These are phyloP conservation scores for Amanita fuliginea DNA, from an alignment of 768 basidiomycete genomes.

Conservation along the genomic window DNA sequence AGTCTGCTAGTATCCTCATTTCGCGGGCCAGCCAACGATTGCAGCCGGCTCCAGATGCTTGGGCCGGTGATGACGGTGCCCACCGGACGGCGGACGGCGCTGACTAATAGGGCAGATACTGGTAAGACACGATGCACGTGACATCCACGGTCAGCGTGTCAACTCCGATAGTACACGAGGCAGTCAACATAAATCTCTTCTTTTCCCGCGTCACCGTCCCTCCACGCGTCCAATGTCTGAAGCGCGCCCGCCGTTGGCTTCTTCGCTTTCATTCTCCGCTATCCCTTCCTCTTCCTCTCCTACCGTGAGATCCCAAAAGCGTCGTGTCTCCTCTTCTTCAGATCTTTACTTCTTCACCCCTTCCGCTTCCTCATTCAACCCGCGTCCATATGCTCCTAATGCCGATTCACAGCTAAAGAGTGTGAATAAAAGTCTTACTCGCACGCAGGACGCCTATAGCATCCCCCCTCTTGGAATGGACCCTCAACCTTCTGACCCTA, in stretches of 20 bases:
- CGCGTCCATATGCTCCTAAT: conserved; percentile 47
- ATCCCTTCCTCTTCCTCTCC: conserved; percentile 17
- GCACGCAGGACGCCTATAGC: conserved; percentile 29
- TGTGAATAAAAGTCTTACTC: conserved; percentile 18
- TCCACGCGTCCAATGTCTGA: conserved; percentile 5
- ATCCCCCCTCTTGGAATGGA: conserved; percentile 50
- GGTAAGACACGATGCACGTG: conserved; percentile 21
- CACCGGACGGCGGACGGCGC: conserved; percentile 12
- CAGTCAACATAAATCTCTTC: conserved; percentile 19
- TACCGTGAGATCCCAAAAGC: conserved; percentile 29
- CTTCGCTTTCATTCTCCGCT: conserved; percentile 15
- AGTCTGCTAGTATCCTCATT: conserved; percentile 48
- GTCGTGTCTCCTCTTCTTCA: conserved; percentile 33
- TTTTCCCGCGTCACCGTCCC: conserved; percentile 12
- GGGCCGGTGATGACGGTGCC: conserved; percentile 57
- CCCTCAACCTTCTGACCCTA: conserved; percentile 55
- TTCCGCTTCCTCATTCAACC: conserved; percentile 53
- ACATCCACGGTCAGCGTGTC: conserved; percentile 26
- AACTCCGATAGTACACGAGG: conserved; percentile 23
- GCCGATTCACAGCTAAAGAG: conserved; percentile 14
- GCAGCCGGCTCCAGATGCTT: conserved; percentile 40
- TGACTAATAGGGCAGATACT: conserved; percentile 26
- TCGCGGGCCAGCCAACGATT: conserved; percentile 46
- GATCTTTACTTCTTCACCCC: conserved; percentile 52
- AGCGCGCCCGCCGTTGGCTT: conserved; percentile 15